A percentile compares a stretch with the other conserved stretches of the same genome.
Evolutionary conservation across 1,284 basidiomycete genomes (phyloP).

Genomic region (Leccinum brunneo-olivaceum): DNA sequence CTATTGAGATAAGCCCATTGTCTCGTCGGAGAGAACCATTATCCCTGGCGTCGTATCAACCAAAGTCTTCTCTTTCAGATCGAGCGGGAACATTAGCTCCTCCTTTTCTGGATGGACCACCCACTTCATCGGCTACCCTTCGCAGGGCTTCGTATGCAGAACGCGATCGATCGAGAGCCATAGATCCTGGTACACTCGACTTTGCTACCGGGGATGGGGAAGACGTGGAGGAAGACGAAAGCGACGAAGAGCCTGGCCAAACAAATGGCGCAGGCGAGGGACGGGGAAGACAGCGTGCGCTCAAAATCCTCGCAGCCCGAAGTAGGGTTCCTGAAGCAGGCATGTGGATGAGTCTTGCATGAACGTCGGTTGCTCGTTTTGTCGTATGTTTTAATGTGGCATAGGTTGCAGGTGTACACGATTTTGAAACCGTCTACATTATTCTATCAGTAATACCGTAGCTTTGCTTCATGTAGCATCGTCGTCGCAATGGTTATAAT

Average conservation of each 20-base stretch:
- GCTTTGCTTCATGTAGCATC: conserved; percentile 28
- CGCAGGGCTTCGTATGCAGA: conserved; percentile 60
- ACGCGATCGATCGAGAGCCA: conserved; percentile 52
- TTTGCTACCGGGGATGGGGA: conserved; percentile 43
- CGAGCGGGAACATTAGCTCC: conserved; percentile 26
- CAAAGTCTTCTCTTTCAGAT: conserved; percentile 40
- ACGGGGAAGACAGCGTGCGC: conserved; percentile 50
- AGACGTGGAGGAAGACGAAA: conserved; percentile 37
- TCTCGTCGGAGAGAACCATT: conserved; percentile 33
- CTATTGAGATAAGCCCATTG: conserved; percentile 49
- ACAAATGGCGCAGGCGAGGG: conserved; percentile 27
- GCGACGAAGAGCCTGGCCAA: conserved; percentile 26
- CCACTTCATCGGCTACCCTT: conserved; percentile 39
- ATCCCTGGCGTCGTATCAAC: conserved; percentile 49
- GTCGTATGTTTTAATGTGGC: conserved; percentile 7
- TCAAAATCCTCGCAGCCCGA: conserved; percentile 60
- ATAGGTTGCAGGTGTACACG: conserved; percentile 12
- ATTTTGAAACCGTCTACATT: conserved; percentile 19
- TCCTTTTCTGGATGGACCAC: conserved; percentile 20
- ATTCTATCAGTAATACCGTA: conserved; percentile 31
- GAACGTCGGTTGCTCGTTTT: conserved; percentile 5
- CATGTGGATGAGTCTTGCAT: conserved; percentile 75
- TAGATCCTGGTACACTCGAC: conserved; percentile 65
- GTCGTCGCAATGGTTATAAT: conserved; percentile 22
- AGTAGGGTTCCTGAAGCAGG: conserved; percentile 55